Evolutionary conservation across 495 filamentous ascomycete genomes (phyloP), one percentile per base, ranked within the genome.

Genomic region (Viridothelium virens): DNA sequence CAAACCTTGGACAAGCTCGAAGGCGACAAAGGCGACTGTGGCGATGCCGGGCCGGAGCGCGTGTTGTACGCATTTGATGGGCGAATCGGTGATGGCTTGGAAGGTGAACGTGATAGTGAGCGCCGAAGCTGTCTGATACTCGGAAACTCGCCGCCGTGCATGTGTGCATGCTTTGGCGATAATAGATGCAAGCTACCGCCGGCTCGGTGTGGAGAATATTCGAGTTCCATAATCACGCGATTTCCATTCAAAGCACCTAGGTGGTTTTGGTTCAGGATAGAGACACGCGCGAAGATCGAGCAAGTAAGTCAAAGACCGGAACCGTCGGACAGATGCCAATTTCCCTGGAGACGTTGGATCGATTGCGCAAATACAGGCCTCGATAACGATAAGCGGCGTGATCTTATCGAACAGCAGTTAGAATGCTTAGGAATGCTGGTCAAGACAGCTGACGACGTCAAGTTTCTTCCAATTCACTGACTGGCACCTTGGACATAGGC

Each of bases 71-170:
- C 80, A 64, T 83, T 83, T 18, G 82, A 77, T 37, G 83, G 79
- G 53, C 83, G 83, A 70, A 92, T 90, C 68, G 81, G 80, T 25
- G 84, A 82, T 48, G 80, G 82, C 73, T 91, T 95, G 9, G 92
- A 95, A 10, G 91, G 92, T 10, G 91, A 96, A 56, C 90, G 82
- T 37, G 91, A 95, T 59, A 96, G 79, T 31, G 92, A 95, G 69
- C 91, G 88, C 50, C 91, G 84, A 50, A 96, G 77, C 68, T 91
- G 87, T 68, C 87, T 81, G 63, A 95, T 87, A 16, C 89, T 85
- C 33, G 89, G 85, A 69, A 84, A 86, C 3, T 92, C 89, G 70
- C 91, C 87, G 78, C 88, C 86, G 70, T 90, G 87, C 65, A 87
- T 84, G 69, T 90, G 89, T 36, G 87, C 85, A 68, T 91, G 88